Percentiles rank a stretch among this genome's conserved stretches.
phyloP scores from a whole-genome alignment of 2,329 filamentous ascomycete species.

The Pseudopithomyces chartarum region DNA sequence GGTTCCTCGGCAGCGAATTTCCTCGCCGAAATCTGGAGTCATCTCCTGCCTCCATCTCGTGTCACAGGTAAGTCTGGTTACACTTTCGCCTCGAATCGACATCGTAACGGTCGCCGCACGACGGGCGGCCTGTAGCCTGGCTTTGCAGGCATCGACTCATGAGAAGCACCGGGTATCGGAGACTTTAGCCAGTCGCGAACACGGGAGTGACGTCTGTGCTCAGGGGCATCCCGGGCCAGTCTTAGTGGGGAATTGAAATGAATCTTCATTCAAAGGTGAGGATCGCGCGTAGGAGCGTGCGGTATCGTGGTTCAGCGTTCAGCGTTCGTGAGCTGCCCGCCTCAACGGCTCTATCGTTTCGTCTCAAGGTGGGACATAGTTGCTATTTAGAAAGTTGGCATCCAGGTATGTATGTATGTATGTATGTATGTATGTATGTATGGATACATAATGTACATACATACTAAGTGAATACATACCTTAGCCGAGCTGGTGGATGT shows the following conservation, averaged over 20 bases:
- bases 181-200: constrained; percentile 3
- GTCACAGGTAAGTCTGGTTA: not conserved
- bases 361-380: not conserved
- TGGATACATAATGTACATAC: too few relatives aligned
- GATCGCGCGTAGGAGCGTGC: constrained; percentile 8
- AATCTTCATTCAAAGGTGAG: constrained; percentile 2
- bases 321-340: not conserved
- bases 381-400: too few relatives aligned
- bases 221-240: constrained; percentile 8
- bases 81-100: not conserved
- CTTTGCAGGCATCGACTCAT: not conserved
- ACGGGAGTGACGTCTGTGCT: constrained; percentile 9
- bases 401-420: too few relatives aligned
- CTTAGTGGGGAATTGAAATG: too few relatives aligned
- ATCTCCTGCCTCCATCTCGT: not conserved
- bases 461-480: too few relatives aligned
- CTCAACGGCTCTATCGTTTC: constrained; percentile 5
- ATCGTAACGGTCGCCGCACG: not conserved
- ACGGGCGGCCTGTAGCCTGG: not conserved
- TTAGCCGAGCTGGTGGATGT: too few relatives aligned
- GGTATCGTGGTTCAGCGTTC: not conserved
- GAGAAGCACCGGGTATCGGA: not conserved
- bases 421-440: too few relatives aligned
- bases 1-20: constrained; percentile 2
- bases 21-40: not conserved